Evolutionary conservation across 768 basidiomycete genomes (phyloP).

Genomic region (Leccinum longicurvipes): DNA sequence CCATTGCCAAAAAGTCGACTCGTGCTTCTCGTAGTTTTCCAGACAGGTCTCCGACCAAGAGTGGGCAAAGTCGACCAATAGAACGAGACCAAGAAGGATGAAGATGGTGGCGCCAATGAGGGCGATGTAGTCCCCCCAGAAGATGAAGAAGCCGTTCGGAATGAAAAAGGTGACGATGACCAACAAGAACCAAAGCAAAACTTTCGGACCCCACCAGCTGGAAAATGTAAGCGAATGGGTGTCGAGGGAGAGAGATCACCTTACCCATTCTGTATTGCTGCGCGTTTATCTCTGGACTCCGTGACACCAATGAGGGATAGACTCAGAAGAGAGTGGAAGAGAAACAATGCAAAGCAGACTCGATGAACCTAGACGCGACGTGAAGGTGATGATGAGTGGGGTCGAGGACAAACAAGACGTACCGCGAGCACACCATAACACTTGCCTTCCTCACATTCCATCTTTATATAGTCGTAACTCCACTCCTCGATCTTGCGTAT

Average conservation of each 20-base stretch:
- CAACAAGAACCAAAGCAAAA: conserved; percentile 83
- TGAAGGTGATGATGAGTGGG: conserved; percentile 3
- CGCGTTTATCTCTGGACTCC: conserved; percentile 89
- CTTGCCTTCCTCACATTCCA: conserved; percentile 90
- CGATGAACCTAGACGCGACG: conserved; percentile 68
- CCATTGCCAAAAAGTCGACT: conserved; percentile 94
- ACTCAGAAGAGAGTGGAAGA: conserved; percentile 85
- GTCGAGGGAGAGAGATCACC: conserved; percentile 13
- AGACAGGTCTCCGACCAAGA: conserved; percentile 97
- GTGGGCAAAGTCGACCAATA: conserved; percentile 98
- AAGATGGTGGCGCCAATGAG: conserved; percentile 92
- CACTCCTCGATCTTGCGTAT: conserved; percentile 87
- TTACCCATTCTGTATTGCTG: conserved; percentile 96
- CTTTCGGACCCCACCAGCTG: conserved; percentile 99
- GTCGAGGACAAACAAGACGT: conserved; percentile 27
- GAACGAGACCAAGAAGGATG: conserved; percentile 94
- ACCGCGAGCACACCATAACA: conserved; percentile 97
- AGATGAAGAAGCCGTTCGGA: conserved; percentile 96
- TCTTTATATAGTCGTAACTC: conserved; percentile 97
- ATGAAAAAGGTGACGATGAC: conserved; percentile 86
- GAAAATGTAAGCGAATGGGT: conserved; percentile 12
- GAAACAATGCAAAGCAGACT: conserved; percentile 89
- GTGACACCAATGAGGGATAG: conserved; percentile 78
- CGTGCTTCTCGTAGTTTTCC: conserved; percentile 88
- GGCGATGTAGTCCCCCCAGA: conserved; percentile 93